A percentile compares a stretch with the other conserved stretches of the same genome.
Conservation (phyloP, 345 rosid genomes). For the Anacardium occidentale region DNA sequence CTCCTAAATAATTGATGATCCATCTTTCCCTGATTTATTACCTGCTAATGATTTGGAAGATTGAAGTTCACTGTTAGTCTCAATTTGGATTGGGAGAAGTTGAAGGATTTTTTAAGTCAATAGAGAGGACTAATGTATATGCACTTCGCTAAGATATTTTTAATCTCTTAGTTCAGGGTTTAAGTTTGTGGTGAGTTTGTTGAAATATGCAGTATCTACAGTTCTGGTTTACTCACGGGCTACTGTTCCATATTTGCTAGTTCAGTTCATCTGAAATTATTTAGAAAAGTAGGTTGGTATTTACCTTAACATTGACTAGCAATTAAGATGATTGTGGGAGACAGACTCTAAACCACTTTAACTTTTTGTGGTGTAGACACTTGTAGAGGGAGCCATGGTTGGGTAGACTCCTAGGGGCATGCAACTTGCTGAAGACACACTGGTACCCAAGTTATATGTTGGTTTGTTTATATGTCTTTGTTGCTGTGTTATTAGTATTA, state of each 20-base stretch:
- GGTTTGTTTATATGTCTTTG: neutral
- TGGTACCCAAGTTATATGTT: conserved; percentile 44
- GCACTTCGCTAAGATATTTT: neutral
- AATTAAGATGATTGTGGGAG: conserved; percentile 2
- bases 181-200: neutral
- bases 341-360: neutral
- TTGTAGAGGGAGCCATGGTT: conserved; percentile 84
- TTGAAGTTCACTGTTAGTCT: too few species aligned
- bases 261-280: neutral
- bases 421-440: conserved; percentile 80
- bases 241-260: neutral
- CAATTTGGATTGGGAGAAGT: too few species aligned
- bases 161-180: neutral
- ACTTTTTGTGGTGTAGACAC: conserved; percentile 50
- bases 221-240: neutral
- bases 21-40: too few species aligned
- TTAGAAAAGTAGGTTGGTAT: neutral
- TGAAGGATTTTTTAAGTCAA: too few species aligned
- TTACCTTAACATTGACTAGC: neutral
- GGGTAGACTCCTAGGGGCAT: conserved; percentile 82
- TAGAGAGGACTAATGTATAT: too few species aligned
- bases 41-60: too few species aligned
- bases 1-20: too few species aligned
- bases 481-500: neutral
- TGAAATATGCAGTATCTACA: neutral